Conservation (phyloP, 140 eudicot genomes). For the Ambrosia hybrid region DNA sequence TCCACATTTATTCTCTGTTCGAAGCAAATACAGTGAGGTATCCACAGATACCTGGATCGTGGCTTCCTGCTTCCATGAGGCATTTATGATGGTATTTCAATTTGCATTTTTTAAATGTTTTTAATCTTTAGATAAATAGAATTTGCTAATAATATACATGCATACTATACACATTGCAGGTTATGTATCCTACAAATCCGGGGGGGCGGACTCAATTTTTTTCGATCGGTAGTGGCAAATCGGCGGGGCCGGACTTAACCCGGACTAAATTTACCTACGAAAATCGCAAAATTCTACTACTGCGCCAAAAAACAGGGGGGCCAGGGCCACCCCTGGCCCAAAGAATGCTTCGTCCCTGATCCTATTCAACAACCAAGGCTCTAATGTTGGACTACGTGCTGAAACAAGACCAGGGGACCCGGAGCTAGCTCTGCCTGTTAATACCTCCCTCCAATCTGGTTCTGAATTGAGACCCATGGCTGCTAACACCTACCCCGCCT, state of each 20-base stretch:
- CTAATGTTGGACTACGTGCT: constrained; percentile 43
- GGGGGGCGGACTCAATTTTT: no score
- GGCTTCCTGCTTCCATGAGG: neutral
- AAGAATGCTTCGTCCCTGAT: neutral
- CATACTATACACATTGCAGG: constrained; percentile 45
- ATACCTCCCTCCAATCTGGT: constrained; percentile 62
- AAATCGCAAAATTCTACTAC: no score
- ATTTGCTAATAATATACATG: neutral
- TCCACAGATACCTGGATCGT: neutral
- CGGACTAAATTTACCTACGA: no score
- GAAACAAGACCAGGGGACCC: constrained; percentile 51
- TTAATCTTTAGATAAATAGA: neutral
- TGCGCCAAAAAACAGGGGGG: no score
- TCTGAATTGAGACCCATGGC: constrained; percentile 34
- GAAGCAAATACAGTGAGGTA: no score
- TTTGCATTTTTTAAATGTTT: neutral
- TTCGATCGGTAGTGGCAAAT: no score
- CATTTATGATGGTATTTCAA: neutral
- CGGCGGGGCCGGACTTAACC: no score
- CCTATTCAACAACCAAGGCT: constrained; percentile 51
- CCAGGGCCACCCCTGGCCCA: no score
- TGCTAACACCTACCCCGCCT: constrained; percentile 19
- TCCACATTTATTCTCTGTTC: no score
- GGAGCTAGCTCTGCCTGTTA: constrained; percentile 62
- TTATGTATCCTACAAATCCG: constrained; percentile 33